These are phyloP conservation scores for Colletotrichum tabaci DNA, from an alignment of 2,329 filamentous ascomycete species.

Conservation along the genomic window DNA sequence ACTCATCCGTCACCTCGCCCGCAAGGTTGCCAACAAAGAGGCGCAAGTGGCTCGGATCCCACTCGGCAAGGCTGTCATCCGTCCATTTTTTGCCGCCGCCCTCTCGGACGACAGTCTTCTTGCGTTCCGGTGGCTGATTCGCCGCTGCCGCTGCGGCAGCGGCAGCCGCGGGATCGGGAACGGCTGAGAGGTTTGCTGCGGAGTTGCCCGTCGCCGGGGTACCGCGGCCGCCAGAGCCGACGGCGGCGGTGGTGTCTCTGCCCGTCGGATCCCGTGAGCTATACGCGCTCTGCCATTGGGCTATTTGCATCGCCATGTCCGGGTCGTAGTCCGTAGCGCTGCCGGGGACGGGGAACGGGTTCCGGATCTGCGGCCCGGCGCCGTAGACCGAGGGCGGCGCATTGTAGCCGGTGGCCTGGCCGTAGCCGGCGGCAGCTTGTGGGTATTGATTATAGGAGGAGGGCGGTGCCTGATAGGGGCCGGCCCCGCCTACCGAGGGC, in stretches of 20 bases:
- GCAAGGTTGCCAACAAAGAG: conserved; percentile 97
- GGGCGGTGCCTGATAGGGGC: conserved; percentile 42
- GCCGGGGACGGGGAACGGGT: conserved; percentile 82
- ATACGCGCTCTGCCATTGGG: conserved; percentile 95
- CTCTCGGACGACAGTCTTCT: conserved; percentile 89
- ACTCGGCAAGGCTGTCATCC: conserved; percentile 90
- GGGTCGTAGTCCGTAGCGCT: conserved; percentile 72
- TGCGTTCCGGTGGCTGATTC: conserved; percentile 70
- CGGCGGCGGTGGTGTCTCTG: conserved; percentile 39
- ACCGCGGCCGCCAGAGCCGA: conserved; percentile 46
- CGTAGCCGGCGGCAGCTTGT: conserved; percentile 45
- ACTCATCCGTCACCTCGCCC: conserved; percentile 97
- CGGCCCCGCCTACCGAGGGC: conserved; percentile 41
- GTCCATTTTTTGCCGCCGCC: conserved; percentile 96
- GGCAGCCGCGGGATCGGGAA: conserved; percentile 48
- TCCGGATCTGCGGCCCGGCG: conserved; percentile 79
- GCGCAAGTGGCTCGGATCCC: conserved; percentile 94
- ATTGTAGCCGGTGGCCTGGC: conserved; percentile 51
- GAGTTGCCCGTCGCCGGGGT: conserved; percentile 51
- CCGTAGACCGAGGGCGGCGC: conserved; percentile 55
- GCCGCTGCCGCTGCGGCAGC: conserved; percentile 60
- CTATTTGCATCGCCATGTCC: conserved; percentile 91
- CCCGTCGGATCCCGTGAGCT: conserved; percentile 70
- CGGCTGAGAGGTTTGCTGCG: conserved; percentile 51
- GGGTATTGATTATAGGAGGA: conserved; percentile 49